Percentiles rank a stretch among this genome's conserved stretches.
phyloP scores from a whole-genome alignment of 495 filamentous ascomycete species.

The Apiosordaria backusii region DNA sequence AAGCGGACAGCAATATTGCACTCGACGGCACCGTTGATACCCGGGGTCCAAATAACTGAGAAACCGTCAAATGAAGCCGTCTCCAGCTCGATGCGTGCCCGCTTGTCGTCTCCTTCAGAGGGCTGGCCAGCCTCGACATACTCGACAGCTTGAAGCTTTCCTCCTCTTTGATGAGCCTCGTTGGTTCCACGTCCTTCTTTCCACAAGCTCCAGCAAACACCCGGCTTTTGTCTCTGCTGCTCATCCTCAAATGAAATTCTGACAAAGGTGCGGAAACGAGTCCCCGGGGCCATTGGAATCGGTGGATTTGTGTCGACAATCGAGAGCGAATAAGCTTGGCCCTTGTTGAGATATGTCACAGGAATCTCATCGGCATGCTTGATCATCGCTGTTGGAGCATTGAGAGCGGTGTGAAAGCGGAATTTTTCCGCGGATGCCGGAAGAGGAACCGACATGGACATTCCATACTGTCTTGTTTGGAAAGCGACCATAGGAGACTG shows the following conservation, averaged over 20 bases:
- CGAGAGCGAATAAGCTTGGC: conserved; percentile 80
- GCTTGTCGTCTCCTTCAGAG: conserved; percentile 63
- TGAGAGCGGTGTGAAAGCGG: conserved; percentile 83
- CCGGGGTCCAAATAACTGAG: conserved; percentile 79
- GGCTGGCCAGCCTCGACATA: conserved; percentile 77
- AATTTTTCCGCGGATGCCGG: conserved; percentile 62
- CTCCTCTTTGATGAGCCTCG: conserved; percentile 83
- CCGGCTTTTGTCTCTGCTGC: conserved; percentile 76
- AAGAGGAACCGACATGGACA: conserved; percentile 38
- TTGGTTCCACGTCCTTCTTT: conserved; percentile 87
- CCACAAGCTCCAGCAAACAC: conserved; percentile 90
- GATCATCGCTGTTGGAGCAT: conserved; percentile 96
- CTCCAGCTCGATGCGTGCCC: conserved; percentile 74
- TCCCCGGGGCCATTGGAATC: conserved; percentile 42
- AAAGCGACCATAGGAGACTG: conserved; percentile 47
- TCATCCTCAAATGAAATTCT: conserved; percentile 94
- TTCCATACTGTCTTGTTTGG: conserved; percentile 40
- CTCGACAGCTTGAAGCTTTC: conserved; percentile 87
- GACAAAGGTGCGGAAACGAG: conserved; percentile 78
- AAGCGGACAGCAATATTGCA: conserved; percentile 86
- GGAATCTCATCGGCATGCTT: conserved; percentile 83
- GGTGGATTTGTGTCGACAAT: conserved; percentile 63
- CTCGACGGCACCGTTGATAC: conserved; percentile 57
- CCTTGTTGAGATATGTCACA: conserved; percentile 95
- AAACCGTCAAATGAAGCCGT: conserved; percentile 87